Evolutionary conservation across 2,329 filamentous ascomycete genomes (phyloP).

Genomic region (Coniochaeta sp.): DNA sequence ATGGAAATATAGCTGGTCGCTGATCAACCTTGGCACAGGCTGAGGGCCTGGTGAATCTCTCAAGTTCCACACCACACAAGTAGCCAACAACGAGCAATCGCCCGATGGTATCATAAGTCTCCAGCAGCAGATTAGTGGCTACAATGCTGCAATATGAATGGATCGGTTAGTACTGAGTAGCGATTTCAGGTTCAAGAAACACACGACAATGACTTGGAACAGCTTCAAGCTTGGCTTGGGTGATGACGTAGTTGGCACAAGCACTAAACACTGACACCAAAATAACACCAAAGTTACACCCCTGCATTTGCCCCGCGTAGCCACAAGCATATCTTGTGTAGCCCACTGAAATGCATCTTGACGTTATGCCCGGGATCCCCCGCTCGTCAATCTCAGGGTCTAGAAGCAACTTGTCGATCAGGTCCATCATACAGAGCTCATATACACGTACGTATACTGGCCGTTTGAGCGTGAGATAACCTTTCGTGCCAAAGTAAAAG

Average conservation of each 20-base stretch:
- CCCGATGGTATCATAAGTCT: background rate
- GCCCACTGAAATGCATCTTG: background rate
- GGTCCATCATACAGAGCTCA: background rate
- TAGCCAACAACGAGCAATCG: background rate
- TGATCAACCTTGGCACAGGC: constrained; percentile 1
- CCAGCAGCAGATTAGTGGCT: background rate
- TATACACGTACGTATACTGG: background rate
- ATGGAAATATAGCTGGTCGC: background rate
- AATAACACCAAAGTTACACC: too few relatives aligned
- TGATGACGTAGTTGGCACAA: background rate
- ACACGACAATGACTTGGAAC: background rate
- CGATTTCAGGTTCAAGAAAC: background rate
- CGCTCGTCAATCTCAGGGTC: background rate
- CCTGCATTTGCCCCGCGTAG: background rate
- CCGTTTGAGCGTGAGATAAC: too few relatives aligned
- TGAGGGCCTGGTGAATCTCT: background rate
- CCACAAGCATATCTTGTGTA: background rate
- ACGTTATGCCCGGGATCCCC: background rate
- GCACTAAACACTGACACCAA: background rate
- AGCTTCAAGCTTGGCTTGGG: background rate
- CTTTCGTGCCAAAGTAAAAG: too few relatives aligned
- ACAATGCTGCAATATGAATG: background rate
- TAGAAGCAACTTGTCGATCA: background rate
- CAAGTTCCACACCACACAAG: background rate
- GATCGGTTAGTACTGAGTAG: background rate